Conservation (phyloP, 2,329 filamentous ascomycete species). For the Celoporthe dispersa region DNA sequence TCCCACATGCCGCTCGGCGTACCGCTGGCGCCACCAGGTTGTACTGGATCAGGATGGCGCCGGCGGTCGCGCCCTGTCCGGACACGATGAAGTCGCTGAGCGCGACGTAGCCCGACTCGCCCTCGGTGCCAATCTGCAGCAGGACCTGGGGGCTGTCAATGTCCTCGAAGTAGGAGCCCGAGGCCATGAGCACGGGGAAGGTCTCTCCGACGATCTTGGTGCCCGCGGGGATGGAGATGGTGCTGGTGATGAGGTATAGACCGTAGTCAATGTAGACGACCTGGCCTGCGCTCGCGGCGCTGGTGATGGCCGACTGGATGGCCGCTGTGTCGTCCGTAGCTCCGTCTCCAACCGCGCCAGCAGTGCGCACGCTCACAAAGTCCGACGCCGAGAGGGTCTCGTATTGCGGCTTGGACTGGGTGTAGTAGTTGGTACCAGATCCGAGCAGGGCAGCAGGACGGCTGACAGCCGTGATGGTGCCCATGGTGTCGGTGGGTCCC, state of each 20-base stretch:
- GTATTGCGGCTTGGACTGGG: conserved; percentile 76
- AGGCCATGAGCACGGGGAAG: conserved; percentile 55
- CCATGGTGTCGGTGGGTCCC: conserved; percentile 51
- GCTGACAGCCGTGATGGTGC: conserved; percentile 48
- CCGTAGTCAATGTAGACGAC: conserved; percentile 63
- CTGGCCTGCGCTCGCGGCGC: conserved; percentile 51
- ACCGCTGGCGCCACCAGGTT: conserved; percentile 57
- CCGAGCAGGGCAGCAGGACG: conserved; percentile 58
- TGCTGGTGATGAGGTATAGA: conserved; percentile 55
- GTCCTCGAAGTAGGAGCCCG: conserved; percentile 60
- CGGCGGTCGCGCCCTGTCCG: conserved; percentile 67
- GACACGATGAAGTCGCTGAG: conserved; percentile 74
- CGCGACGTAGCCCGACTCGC: conserved; percentile 68
- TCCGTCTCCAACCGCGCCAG: conserved; percentile 53
- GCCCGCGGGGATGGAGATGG: conserved; percentile 51
- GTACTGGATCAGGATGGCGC: conserved; percentile 73
- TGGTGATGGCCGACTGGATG: conserved; percentile 60
- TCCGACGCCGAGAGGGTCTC: conserved; percentile 56
- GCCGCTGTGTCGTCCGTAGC: conserved; percentile 62
- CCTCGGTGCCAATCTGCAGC: conserved; percentile 61
- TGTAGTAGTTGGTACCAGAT: conserved; percentile 53
- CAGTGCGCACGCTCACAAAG: conserved; percentile 56
- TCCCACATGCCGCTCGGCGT: conserved; percentile 68
- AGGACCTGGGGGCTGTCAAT: conserved; percentile 65
- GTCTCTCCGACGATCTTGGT: conserved; percentile 62